Base-by-base conservation (phyloP, 2,329 filamentous ascomycete genomes). In the Colletotrichum sojae region DNA sequence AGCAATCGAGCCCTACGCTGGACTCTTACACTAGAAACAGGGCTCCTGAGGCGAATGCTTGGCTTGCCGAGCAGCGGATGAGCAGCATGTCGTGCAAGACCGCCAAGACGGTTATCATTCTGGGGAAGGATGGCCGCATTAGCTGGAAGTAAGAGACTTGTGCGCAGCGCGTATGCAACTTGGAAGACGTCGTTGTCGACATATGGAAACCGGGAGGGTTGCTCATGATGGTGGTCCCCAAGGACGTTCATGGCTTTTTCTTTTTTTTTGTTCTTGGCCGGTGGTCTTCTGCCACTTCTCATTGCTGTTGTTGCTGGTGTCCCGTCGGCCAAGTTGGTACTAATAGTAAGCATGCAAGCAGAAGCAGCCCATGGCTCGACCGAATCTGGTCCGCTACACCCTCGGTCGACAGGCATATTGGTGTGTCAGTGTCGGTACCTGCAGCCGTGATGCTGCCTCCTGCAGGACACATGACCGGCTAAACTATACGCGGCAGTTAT, bases 401-500 rank as follows among this genome's bases (percentile, higher is more conserved):
- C 18, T 53, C 22, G 20, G 39, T 31, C n/a, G 20, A 40, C 53
- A 31, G n/a, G 40, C 49, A 55, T 39, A 20, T 43, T 31, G 43
- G 9, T 54, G 55, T 65, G 49, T 46, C 13, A 39, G 55, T 65
- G 49, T 46, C 13, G 45, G 49, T 66, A 61, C 65, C 56, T 67
- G 66, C 67, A 70, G 56, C 18, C 63, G 9, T 31, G 25, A 46
- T 58, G 66, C 20, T 36, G 49, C 55, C 60, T 69, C 69, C 66
- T 71, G 69, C 66, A 66, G 67, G 27, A 55, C 25, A 71, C 69
- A 62, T 65, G 39, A 56, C 20, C 15, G 45, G 36, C 54, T 64
- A 69, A 51, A n/a, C 45, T 51, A 12, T 22, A 46, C 31, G 22
- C 12, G 49, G 54, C 36, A 16, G 20, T 13, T 10, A 60, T 49